A percentile compares a stretch with the other conserved stretches of the same genome.
These are phyloP conservation scores for Lipomyces mesembrius DNA, from an alignment of 805 yeast species.

Conservation along the genomic window DNA sequence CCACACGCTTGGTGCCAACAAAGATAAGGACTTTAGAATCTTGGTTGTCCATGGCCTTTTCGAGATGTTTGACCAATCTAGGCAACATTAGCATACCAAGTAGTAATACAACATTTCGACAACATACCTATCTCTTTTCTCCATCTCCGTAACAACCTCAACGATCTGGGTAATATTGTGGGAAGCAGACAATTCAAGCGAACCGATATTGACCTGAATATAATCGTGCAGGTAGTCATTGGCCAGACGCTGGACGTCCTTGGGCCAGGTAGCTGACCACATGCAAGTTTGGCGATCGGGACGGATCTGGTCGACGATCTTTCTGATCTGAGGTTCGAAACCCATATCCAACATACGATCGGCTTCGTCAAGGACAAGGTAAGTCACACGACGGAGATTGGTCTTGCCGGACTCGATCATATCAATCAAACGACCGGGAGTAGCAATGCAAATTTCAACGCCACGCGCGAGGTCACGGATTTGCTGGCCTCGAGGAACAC, in stretches of 20 bases:
- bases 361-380: constrained; percentile 97
- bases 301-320: constrained; percentile 91
- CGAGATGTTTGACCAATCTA: constrained; percentile 74
- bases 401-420: constrained; percentile 96
- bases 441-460: constrained; percentile 93
- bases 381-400: constrained; percentile 93
- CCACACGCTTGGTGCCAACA: constrained; percentile 96
- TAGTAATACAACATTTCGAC: background rate
- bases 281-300: constrained; percentile 99
- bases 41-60: constrained; percentile 67
- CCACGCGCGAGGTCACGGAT: constrained; percentile 95
- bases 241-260: constrained; percentile 92
- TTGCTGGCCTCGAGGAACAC: constrained; percentile 98
- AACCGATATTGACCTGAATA: constrained; percentile 96
- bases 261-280: constrained; percentile 99
- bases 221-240: constrained; percentile 89
- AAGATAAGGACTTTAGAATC: constrained; percentile 83
- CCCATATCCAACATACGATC: constrained; percentile 99
- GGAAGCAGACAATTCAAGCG: constrained; percentile 89
- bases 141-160: constrained; percentile 88
- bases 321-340: constrained; percentile 98
- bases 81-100: background rate
- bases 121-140: constrained; percentile 80
- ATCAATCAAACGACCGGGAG: constrained; percentile 98
- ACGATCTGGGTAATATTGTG: constrained; percentile 91